Conservation (phyloP, 2,329 filamentous ascomycete species). For the Fusarium citri region DNA sequence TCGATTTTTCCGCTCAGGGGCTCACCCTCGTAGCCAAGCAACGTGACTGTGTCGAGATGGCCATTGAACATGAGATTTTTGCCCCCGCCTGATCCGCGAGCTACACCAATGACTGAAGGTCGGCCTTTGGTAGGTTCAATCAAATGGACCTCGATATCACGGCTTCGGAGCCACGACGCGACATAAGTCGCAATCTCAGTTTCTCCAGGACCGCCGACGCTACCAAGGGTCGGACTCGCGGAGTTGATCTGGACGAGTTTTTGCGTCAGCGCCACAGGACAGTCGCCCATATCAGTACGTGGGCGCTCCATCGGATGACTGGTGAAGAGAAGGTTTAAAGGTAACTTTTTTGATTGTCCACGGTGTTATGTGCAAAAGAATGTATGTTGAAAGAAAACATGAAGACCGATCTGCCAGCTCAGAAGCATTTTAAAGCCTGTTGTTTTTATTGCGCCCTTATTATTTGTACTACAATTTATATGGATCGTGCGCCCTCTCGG, state of each 20-base stretch:
- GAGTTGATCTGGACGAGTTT: conserved; percentile 62
- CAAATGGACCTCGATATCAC: conserved; percentile 62
- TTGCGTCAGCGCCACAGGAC: neutral
- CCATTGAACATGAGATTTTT: conserved; percentile 65
- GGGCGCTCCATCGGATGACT: neutral
- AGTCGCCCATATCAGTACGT: neutral
- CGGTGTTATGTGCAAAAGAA: neutral
- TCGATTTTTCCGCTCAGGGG: conserved; percentile 57
- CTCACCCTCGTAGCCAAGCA: conserved; percentile 59
- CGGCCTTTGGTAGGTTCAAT: conserved; percentile 59
- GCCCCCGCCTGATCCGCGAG: conserved; percentile 59
- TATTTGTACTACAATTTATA: neutral
- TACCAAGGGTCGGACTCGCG: conserved; percentile 58
- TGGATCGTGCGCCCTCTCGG: neutral
- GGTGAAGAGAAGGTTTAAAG: rapidly evolving
- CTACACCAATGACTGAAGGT: conserved; percentile 62
- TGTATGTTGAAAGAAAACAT: rapidly evolving
- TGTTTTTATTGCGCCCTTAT: neutral
- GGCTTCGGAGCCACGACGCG: conserved; percentile 62
- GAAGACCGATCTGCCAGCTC: rapidly evolving
- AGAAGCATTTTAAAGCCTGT: neutral
- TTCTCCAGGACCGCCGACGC: conserved; percentile 58
- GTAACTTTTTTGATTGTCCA: rapidly evolving
- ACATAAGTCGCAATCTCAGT: conserved; percentile 60
- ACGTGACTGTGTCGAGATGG: conserved; percentile 64